These are phyloP conservation scores for Stentor roeselii DNA, from an alignment of 73 alveolate species.

Conservation along the genomic window DNA sequence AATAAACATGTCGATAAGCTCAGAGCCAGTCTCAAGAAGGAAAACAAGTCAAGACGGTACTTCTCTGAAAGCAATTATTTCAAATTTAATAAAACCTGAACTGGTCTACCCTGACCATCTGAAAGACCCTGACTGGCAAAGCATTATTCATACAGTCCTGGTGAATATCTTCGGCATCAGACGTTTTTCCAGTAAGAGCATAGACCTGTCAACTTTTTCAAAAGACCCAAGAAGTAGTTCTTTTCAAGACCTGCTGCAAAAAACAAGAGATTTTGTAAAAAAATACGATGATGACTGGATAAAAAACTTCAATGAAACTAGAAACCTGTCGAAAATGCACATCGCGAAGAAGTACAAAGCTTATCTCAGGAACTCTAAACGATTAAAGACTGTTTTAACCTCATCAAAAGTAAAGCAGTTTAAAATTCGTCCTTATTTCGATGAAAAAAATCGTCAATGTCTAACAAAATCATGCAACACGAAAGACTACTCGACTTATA, in stretches of 20 bases:
- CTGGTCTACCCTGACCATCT: not conserved
- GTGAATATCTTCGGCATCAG: no score
- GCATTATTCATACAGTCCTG: not conserved
- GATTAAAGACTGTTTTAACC: not conserved
- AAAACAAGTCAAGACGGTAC: not conserved
- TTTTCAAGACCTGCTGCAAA: not conserved
- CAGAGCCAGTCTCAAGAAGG: not conserved
- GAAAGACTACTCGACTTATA: not conserved
- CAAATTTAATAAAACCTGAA: not conserved
- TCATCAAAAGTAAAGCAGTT: not conserved
- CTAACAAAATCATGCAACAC: not conserved
- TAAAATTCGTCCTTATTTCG: not conserved
- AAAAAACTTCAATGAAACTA: not conserved
- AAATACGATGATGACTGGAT: not conserved
- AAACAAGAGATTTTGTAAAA: no score
- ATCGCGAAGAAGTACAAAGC: not conserved
- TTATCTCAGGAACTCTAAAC: not conserved
- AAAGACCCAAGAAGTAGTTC: not conserved
- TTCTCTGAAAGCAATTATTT: not conserved
- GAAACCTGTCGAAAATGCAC: not conserved
- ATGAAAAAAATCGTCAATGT: not conserved
- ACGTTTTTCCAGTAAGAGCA: no score
- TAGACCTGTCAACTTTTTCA: no score
- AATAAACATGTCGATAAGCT: not conserved
- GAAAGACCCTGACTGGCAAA: not conserved